These are phyloP conservation scores for Manihot esculenta DNA, from an alignment of 441 rosid genomes.

Conservation along the genomic window DNA sequence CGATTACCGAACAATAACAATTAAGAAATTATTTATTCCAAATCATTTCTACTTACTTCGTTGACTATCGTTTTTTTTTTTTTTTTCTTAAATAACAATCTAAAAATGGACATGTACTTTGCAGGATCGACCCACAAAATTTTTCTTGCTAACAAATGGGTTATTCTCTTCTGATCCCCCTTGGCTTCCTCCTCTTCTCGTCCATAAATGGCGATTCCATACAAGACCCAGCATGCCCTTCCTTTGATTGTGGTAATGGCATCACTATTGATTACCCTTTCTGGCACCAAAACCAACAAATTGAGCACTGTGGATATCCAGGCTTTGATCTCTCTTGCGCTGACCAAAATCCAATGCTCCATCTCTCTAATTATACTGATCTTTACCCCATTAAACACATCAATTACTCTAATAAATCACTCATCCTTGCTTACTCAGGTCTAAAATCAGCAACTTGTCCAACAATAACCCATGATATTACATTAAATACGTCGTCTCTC, in stretches of 20 bases:
- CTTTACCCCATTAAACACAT: conserved; percentile 13
- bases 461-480: conserved; percentile 7
- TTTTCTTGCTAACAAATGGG: conserved; percentile 10
- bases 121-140: neutral
- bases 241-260: conserved; percentile 30
- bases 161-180: conserved; percentile 9
- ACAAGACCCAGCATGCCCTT: conserved; percentile 18
- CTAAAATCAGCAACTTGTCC: conserved; percentile 22
- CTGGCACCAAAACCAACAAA: conserved; percentile 22
- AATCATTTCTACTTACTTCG: conserved; percentile 25
- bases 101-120: neutral
- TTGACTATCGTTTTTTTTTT: conserved; percentile 18
- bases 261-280: conserved; percentile 30
- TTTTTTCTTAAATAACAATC: neutral
- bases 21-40: neutral
- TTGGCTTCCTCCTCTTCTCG: conserved; percentile 4
- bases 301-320: conserved; percentile 34
- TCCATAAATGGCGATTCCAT: conserved; percentile 11
- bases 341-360: conserved; percentile 16
- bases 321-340: conserved; percentile 31
- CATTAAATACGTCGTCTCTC: neutral
- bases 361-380: conserved; percentile 10
- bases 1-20: neutral
- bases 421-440: conserved; percentile 10
- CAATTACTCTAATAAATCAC: conserved; percentile 28